Base-by-base conservation (phyloP, 805 yeast genomes). In the Ogataea ramenticola region DNA sequence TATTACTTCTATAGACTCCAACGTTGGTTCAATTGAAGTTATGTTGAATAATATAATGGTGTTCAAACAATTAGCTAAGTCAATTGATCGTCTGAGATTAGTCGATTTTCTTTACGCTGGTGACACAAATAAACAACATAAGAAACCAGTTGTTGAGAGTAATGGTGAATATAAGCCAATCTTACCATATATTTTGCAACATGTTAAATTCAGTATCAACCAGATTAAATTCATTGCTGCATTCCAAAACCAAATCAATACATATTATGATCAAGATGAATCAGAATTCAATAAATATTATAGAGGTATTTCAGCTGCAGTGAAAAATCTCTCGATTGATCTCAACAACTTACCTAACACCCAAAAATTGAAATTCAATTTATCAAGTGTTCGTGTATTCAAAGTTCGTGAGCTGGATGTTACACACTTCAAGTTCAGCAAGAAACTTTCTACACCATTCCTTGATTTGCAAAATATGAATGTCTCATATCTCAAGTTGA, bases 161-260 rank as follows among this genome's bases (percentile, higher is more conserved):
- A 29, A 36, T 29, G n/a, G 12, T 29, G 12, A n/a, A 38, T 14
- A 4, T 29, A 8, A 29, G 12, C 32, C 46, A 15, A 17, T 44
- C 9, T 10, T 51, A 11, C 52, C 56, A 33, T 36, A 31, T 32
- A 34, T 47, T 12, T 36, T 54, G 22, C 49, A 43, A 22, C 24
- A 30, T 22, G 29, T 47, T 5, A 43, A 43, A 8, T 44, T 50
- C 15, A 35, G 34, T 4, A 29, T 60, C 24, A 42, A 48, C 19
- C 29, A 39, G 4, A 16, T 60, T 19, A 53, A 44, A 16, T 40
- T 61, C 22, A 43, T 54, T 8, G 44, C 62, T 2, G 58, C 64
- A 38, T 63, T 62, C 37, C 21, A 36, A n/a, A 58, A 51, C 38
- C 67, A 66, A 5, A 52, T 62, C 8, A 51, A 51, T 31, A 61